These are phyloP conservation scores for Zymoseptoria crescenta DNA, from an alignment of 2,329 filamentous ascomycete genomes.

Conservation along the genomic window DNA sequence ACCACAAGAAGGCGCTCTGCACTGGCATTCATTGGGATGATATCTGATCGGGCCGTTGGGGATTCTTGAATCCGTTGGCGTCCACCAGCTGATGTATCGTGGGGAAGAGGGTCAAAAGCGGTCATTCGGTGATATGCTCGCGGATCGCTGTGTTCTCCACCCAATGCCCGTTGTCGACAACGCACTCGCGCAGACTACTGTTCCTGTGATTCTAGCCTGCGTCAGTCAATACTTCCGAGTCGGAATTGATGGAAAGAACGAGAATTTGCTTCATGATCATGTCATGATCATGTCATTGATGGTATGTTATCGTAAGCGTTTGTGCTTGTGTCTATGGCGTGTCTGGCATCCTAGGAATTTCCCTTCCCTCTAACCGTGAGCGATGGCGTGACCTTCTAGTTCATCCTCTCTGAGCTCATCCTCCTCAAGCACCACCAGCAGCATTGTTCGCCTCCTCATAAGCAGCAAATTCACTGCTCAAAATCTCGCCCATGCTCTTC, in stretches of 20 bases:
- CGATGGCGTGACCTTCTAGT: background rate
- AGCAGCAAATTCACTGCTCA: conserved; percentile 25
- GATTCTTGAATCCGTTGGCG: no score
- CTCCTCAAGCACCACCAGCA: background rate
- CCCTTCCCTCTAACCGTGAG: background rate
- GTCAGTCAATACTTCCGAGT: background rate
- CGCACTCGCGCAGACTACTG: no score
- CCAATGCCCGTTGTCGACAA: no score
- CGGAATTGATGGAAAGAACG: background rate
- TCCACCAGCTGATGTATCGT: no score
- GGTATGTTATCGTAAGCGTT: background rate
- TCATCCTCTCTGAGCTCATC: background rate
- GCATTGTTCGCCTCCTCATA: conserved; percentile 15
- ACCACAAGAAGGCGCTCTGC: no score
- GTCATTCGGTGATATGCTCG: no score
- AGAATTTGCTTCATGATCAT: background rate
- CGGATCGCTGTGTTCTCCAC: no score
- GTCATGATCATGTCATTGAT: background rate
- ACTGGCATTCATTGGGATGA: no score
- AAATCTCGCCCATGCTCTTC: conserved; percentile 23
- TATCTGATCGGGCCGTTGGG: no score
- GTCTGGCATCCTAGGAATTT: background rate
- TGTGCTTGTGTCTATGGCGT: background rate
- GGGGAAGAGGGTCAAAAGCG: no score
- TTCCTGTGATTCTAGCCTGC: background rate